Base-by-base conservation (phyloP, 495 filamentous ascomycete genomes). In the Xylaria grammica region DNA sequence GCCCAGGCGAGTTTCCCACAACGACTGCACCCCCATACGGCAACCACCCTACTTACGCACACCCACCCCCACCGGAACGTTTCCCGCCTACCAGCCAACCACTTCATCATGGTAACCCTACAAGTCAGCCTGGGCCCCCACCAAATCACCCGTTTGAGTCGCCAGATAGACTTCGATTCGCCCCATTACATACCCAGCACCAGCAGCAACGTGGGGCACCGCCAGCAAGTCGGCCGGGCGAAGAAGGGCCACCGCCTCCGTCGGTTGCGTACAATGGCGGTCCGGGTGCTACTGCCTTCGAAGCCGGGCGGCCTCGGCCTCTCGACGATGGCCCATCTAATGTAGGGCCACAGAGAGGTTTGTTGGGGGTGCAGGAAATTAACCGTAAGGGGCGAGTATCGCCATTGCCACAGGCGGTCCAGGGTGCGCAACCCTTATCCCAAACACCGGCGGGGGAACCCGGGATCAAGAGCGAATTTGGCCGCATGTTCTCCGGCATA, bases 391-490 rank as follows among this genome's bases (percentile, higher is more conserved):
- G 87, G 0, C 82, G 88, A 15, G 70, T 85, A 19, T 97, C 93
- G 24, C 93, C 93, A 0, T 79, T 96, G 17, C 93, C 93, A 6
- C 93, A 97, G 76, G 93, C 93, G 10, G 93, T 97, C 3, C 93
- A 97, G 70, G 93, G 93, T 19, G 93, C 92, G 6, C 92, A 96
- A 77, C 90, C 88, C 32, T 90, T 91, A 66, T 83, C 87, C 36
- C 82, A 88, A 36, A 90, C 90, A 15, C 90, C 91, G 2, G 86
- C 86, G 24, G 90, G 87, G 6, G 92, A 96, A 68, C 88, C 93
- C 0, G 87, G 87, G 10, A 93, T 97, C 70, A 97, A 96, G 81
- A 93, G 88, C 72, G 93, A 96, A 69, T 90, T 97, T 72, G 92
- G 92, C 9, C 86, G 91, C 32, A 94, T 97, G 79, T 97, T 97